Conservation (phyloP, 2,329 filamentous ascomycete genomes). For the Cladophialophora chaetospira region DNA sequence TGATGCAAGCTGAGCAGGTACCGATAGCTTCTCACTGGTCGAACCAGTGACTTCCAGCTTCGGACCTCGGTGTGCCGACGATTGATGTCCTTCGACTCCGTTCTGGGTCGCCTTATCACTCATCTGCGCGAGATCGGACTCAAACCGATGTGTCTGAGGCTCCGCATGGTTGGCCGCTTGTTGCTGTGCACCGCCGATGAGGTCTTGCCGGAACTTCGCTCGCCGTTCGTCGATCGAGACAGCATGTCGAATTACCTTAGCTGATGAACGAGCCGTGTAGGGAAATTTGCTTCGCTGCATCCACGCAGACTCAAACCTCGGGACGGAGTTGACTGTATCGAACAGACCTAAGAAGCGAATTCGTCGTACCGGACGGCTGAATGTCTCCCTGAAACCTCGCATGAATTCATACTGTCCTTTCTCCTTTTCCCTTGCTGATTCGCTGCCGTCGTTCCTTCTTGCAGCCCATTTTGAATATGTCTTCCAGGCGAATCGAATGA, state of each 20-base stretch:
- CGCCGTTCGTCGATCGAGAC: conserved; percentile 61
- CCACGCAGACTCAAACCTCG: conserved; percentile 68
- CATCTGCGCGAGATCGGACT: conserved; percentile 17
- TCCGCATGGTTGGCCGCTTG: conserved; percentile 4
- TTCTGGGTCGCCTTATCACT: conserved; percentile 8
- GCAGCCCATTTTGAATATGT: conserved; percentile 73
- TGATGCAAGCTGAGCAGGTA: not conserved
- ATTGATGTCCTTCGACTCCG: not conserved
- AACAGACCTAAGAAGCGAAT: conserved; percentile 79
- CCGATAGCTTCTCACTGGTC: not conserved
- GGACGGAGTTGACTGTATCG: conserved; percentile 79
- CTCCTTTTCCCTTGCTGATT: conserved; percentile 50
- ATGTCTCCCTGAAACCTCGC: conserved; percentile 78
- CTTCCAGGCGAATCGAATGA: conserved; percentile 83
- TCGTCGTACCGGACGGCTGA: conserved; percentile 69
- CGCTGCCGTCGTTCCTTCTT: conserved; percentile 37
- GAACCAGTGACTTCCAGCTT: not conserved
- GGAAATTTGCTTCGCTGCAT: conserved; percentile 80
- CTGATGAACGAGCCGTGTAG: conserved; percentile 56
- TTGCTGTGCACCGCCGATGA: conserved; percentile 50
- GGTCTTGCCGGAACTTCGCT: conserved; percentile 60
- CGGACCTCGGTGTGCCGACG: not conserved
- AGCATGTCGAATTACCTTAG: conserved; percentile 58
- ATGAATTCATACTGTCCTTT: conserved; percentile 72
- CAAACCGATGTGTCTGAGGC: conserved; percentile 17